A percentile compares a stretch with the other conserved stretches of the same genome.
Conservation (phyloP, 1,284 basidiomycete species). For the Lignosus rhinocerotis region DNA sequence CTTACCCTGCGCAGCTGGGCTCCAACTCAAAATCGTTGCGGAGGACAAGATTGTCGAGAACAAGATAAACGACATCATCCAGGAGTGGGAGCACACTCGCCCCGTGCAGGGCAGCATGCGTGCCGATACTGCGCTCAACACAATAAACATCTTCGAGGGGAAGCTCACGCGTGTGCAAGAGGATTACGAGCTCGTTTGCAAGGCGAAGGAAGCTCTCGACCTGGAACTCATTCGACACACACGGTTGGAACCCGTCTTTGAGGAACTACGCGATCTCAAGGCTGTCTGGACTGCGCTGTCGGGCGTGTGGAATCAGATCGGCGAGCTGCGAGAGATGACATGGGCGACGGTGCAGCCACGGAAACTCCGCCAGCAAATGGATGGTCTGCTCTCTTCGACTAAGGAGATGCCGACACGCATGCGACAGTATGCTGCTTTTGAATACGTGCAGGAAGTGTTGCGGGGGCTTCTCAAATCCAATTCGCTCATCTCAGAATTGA, state of each 20-base stretch:
- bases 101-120: conserved; percentile 96
- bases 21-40: conserved; percentile 98
- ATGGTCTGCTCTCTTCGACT: conserved; percentile 84
- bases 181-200: conserved; percentile 90
- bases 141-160: conserved; percentile 91
- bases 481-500: conserved; percentile 86
- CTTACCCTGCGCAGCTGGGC: conserved; percentile 61
- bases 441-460: conserved; percentile 94
- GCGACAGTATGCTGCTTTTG: conserved; percentile 98
- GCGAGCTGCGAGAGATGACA: conserved; percentile 83
- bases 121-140: conserved; percentile 93
- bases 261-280: conserved; percentile 95
- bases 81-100: conserved; percentile 94
- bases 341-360: conserved; percentile 95
- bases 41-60: conserved; percentile 98
- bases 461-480: conserved; percentile 89
- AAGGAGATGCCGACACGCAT: conserved; percentile 99
- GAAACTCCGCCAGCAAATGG: conserved; percentile 93
- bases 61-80: conserved; percentile 86
- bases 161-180: conserved; percentile 89
- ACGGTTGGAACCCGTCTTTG: conserved; percentile 89
- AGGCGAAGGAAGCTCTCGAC: conserved; percentile 96
- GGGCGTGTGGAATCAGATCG: conserved; percentile 94
- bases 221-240: conserved; percentile 90
- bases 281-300: conserved; percentile 99